phyloP scores from a whole-genome alignment of 805 yeast species.

The Ogataea thermomethanolica region DNA sequence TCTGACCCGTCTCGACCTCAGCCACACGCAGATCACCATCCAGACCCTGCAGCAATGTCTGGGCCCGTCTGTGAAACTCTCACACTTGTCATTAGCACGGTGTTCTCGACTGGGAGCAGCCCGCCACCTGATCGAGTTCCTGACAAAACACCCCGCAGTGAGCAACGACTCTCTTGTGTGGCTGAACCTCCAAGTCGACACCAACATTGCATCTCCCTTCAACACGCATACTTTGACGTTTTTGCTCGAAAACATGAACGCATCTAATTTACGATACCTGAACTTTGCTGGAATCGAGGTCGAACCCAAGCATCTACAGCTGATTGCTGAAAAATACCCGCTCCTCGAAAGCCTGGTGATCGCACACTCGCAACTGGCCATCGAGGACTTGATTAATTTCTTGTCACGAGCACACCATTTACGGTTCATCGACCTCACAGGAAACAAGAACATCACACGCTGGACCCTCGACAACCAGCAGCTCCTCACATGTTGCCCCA shows the following conservation, averaged over 20 bases:
- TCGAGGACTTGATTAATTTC: conserved; percentile 37
- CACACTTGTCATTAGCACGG: conserved; percentile 68
- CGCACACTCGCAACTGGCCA: conserved; percentile 36
- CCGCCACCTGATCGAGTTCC: conserved; percentile 63
- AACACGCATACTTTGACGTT: conserved; percentile 42
- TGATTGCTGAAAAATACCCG: conserved; percentile 39
- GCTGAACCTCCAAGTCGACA: conserved; percentile 53
- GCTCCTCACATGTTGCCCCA: conserved; percentile 42
- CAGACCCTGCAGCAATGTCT: conserved; percentile 49
- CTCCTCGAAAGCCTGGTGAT: conserved; percentile 41
- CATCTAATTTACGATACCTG: conserved; percentile 43
- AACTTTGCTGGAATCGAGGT: conserved; percentile 53
- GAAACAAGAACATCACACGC: conserved; percentile 54
- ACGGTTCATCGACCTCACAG: conserved; percentile 62
- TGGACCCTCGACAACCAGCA: conserved; percentile 54
- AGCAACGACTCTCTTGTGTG: conserved; percentile 39
- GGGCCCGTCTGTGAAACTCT: conserved; percentile 55
- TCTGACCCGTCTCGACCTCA: conserved; percentile 68
- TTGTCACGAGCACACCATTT: conserved; percentile 37
- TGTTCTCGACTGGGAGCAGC: conserved; percentile 66
- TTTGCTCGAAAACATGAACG: conserved; percentile 42
- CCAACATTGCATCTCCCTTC: conserved; percentile 49
- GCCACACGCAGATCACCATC: conserved; percentile 75
- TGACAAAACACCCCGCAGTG: conserved; percentile 68
- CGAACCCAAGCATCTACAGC: conserved; percentile 34